Evolutionary conservation across 345 rosid species (phyloP), one percentile per base, ranked within the genome.

Genomic region (Eucalyptus urophylla): DNA sequence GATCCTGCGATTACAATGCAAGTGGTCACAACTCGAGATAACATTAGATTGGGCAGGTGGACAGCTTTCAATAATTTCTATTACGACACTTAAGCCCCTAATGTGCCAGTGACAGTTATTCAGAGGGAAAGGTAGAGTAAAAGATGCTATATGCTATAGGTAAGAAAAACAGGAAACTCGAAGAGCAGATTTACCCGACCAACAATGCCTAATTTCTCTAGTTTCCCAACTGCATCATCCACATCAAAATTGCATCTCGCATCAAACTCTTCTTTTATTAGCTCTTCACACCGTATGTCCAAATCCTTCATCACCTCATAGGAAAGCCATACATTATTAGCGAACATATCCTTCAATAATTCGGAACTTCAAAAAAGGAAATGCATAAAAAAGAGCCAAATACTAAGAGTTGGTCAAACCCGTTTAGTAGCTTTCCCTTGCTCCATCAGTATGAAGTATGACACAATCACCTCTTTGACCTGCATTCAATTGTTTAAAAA

Each of bases 391-490:
- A 86, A 88, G 80, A 65, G 31, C 58, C 81, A 88, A 58, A 49
- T 51, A 13, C 43, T 21, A 44, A 8, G 15, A 62, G 53, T 58
- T 56, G 86, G 86, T 54, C 91, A 76, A 87, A 95, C 99, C 97
- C 95, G 95, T 93, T 89, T 90, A 69, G 99, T 96, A 89, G 99
- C 97, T 92, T 96, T 96, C 86, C 99, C 99, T 88, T 98, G 99
- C 90, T 97, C 99, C 98, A 97, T 95, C 92, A 98, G 90, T 91
- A 97, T 95, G 93, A 95, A 98, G 94, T 94, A 97, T 43, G 96
- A 94, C 87, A 98, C 91, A 72, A 98, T 96, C 86, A 98, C 97
- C 92, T 98, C 99, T 92, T 98, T 98, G 54, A 98, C 99, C 99
- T 98, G 94, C 92, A 87, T 76, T 80, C 88, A 80, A 76, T 76